These are phyloP conservation scores for Pugionium dolabratum DNA, from an alignment of 345 rosid genomes.

Conservation along the genomic window DNA sequence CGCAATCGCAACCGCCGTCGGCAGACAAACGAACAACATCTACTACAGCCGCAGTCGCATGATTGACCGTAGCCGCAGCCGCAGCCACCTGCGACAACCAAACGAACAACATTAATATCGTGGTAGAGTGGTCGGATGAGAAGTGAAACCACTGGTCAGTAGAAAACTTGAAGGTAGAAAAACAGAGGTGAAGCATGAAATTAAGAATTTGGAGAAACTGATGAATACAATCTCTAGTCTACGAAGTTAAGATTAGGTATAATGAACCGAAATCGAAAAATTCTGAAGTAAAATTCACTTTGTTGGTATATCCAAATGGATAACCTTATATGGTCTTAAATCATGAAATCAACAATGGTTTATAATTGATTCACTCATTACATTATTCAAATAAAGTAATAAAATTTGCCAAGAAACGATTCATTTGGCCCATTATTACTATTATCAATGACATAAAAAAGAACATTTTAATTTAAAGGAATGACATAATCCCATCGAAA, in stretches of 20 bases:
- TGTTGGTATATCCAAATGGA: no score
- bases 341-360: no score
- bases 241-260: constrained; percentile 26
- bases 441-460: not conserved
- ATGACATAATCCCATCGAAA: not conserved
- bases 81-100: no score
- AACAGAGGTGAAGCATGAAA: constrained; percentile 70
- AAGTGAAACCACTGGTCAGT: constrained; percentile 49
- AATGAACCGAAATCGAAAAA: no score
- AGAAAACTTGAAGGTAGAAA: constrained; percentile 55
- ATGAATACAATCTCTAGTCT: constrained; percentile 54
- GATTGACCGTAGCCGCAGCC: no score
- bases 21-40: no score
- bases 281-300: no score
- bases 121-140: not conserved
- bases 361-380: not conserved
- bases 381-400: constrained; percentile 1
- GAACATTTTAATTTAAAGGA: not conserved
- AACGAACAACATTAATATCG: no score
- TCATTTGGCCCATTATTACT: no score
- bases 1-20: no score
- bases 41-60: no score
- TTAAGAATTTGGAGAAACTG: constrained; percentile 68
- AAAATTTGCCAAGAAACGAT: not conserved
- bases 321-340: no score